phyloP scores from a whole-genome alignment of 495 filamentous ascomycete species.

The Cairneyella variabilis region DNA sequence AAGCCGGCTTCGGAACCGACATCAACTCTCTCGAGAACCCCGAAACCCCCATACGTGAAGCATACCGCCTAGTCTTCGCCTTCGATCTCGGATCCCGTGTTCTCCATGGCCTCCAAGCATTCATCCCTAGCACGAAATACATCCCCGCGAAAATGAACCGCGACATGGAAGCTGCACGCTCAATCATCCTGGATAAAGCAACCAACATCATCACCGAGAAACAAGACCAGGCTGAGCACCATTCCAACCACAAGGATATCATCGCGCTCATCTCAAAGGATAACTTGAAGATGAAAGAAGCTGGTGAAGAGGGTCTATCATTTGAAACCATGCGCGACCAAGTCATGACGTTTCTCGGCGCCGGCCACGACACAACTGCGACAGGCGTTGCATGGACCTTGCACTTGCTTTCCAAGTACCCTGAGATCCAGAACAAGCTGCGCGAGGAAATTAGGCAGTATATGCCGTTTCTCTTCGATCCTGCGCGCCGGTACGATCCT shows the following conservation, averaged over 20 bases:
- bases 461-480: conserved; percentile 48
- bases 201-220: conserved; percentile 64
- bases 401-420: conserved; percentile 43
- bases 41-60: conserved; percentile 58
- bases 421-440: conserved; percentile 42
- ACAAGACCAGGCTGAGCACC: conserved; percentile 48
- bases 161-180: conserved; percentile 48
- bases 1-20: conserved; percentile 74
- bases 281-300: conserved; percentile 53
- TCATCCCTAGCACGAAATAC: conserved; percentile 34
- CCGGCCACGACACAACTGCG: conserved; percentile 75
- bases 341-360: conserved; percentile 90
- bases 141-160: conserved; percentile 66
- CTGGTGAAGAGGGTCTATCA: conserved; percentile 72
- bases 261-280: conserved; percentile 71
- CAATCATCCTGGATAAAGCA: conserved; percentile 58
- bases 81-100: conserved; percentile 37
- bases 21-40: conserved; percentile 67
- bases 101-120: conserved; percentile 44
- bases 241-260: conserved; percentile 46
- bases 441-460: conserved; percentile 49
- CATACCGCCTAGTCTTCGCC: conserved; percentile 59
- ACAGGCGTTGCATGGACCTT: conserved; percentile 51
- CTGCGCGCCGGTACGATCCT: conserved; percentile 25
- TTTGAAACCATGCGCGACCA: conserved; percentile 52